These are phyloP conservation scores for Leccinum rimulosum DNA, from an alignment of 768 basidiomycete genomes.

Conservation along the genomic window DNA sequence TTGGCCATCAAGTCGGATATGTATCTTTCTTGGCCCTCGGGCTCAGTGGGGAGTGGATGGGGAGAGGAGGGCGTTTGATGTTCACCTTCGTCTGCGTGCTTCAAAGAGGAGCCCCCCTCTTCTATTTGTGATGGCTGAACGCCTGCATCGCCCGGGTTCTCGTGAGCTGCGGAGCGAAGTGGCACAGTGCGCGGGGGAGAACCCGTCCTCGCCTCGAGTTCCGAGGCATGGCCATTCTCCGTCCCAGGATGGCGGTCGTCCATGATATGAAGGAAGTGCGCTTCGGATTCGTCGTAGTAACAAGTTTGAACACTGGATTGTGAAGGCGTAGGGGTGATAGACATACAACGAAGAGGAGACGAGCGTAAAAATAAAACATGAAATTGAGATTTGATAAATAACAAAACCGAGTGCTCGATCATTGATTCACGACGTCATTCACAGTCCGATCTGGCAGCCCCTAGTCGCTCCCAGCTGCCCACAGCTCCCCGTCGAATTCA, in stretches of 20 bases:
- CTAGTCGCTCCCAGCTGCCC: conserved; percentile 5
- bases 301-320: conserved; percentile 33
- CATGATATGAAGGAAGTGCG: conserved; percentile 18
- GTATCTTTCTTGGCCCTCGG: conserved; percentile 5
- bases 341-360: conserved; percentile 11
- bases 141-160: not conserved
- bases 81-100: not conserved
- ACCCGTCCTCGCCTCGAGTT: not conserved
- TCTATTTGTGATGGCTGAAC: not conserved
- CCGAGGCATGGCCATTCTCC: not conserved
- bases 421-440: conserved; percentile 16
- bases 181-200: not conserved
- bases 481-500: conserved; percentile 25
- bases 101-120: not conserved
- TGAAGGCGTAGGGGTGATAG: conserved; percentile 13
- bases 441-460: conserved; percentile 7
- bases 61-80: conserved; percentile 14
- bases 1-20: not conserved
- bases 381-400: conserved; percentile 22
- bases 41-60: conserved; percentile 24
- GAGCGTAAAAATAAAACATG: not conserved
- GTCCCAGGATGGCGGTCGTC: conserved; percentile 2
- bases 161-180: not conserved
- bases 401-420: conserved; percentile 3
- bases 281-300: conserved; percentile 47